Evolutionary conservation across 2,329 filamentous ascomycete species (phyloP), one percentile per base, ranked within the genome.

Genomic region (Pestalotiopsis sp.): DNA sequence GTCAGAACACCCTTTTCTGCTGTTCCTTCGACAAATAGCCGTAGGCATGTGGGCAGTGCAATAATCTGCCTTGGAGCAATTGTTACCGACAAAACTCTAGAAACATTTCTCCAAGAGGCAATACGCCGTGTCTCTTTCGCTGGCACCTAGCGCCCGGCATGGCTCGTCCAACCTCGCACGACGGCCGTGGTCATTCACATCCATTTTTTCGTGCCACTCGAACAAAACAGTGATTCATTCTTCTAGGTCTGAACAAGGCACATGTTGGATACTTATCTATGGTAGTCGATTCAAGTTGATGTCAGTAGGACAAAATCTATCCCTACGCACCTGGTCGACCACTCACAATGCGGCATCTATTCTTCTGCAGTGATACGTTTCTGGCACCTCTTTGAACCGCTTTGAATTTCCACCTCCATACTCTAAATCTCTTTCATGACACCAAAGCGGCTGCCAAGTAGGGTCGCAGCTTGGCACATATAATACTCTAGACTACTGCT

Each of bases 161-260:
- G 65, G 64, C 56, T 71, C 65, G 77, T 76, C 68, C 68, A 61
- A 77, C 78, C 75, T 81, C 69, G 70, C 78, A 83, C 82, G 74
- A 71, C 78, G 78, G 74, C 80, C 79, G 77, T 81, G 79, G 80
- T 76, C 71, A 72, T 71, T 36, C 62, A 65, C 59, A 62, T 39
- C 31, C 31, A 36, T 36, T 20, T 31, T 31, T 14, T 20, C 7
- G 59, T 62, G 59, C 27, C 13, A 62, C 31, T 38, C 13, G 36
- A 36, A 31, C 36, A 36, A 62, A 39, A 62, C 59, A 62, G 31
- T 20, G n/a, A 38, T 62, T 62, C 57, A 59, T 20, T 36, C 36
- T 39, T 12, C 14, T 14, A 36, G 36, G n/a, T 11, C 13, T 62
- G 31, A 27, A 59, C 23, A 27, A 14, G 25, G 9, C 20, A n/a